Conservation (phyloP, 2,329 filamentous ascomycete species). For the Colletotrichum costaricense region DNA sequence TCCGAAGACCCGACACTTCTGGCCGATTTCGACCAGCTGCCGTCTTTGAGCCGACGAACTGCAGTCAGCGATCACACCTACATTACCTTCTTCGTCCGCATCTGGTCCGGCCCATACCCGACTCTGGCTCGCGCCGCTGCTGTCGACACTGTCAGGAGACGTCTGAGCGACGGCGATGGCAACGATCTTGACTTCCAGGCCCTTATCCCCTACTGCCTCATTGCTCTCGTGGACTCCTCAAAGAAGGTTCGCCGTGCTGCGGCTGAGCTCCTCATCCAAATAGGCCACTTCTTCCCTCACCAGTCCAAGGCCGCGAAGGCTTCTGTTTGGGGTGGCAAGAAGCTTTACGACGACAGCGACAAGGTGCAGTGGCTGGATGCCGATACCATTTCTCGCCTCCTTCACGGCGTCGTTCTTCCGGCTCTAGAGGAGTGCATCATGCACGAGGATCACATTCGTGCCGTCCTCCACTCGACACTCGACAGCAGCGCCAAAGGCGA, state of each 20-base stretch:
- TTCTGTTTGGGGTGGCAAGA: slow-evolving; percentile 68
- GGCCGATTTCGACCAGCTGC: slow-evolving; percentile 63
- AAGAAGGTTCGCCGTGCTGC: slow-evolving; percentile 82
- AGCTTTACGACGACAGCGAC: slow-evolving; percentile 71
- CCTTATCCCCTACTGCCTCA: slow-evolving; percentile 83
- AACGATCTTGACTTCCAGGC: slow-evolving; percentile 76
- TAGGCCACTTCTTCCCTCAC: slow-evolving; percentile 61
- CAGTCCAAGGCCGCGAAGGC: slow-evolving; percentile 54
- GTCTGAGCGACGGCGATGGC: slow-evolving; percentile 63
- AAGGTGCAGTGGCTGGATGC: slow-evolving; percentile 68
- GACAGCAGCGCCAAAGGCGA: slow-evolving; percentile 58
- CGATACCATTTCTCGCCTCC: slow-evolving; percentile 68
- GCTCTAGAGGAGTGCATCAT: slow-evolving; percentile 87
- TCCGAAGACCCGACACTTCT: slow-evolving; percentile 52
- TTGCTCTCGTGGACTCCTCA: slow-evolving; percentile 79
- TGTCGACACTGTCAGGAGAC: slow-evolving; percentile 71
- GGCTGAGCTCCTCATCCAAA: slow-evolving; percentile 70
- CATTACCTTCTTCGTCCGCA: slow-evolving; percentile 79
- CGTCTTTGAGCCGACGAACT: slow-evolving; percentile 64
- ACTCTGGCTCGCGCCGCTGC: slow-evolving; percentile 76
- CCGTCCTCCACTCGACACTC: slow-evolving; percentile 70
- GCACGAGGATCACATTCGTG: slow-evolving; percentile 77
- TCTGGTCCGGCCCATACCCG: slow-evolving; percentile 80
- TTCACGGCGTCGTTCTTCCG: slow-evolving; percentile 77
- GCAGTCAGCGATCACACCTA: slow-evolving; percentile 74